These are phyloP conservation scores for Cystobasidiaceae sp. DNA, from an alignment of 1,284 basidiomycete genomes.

Conservation along the genomic window DNA sequence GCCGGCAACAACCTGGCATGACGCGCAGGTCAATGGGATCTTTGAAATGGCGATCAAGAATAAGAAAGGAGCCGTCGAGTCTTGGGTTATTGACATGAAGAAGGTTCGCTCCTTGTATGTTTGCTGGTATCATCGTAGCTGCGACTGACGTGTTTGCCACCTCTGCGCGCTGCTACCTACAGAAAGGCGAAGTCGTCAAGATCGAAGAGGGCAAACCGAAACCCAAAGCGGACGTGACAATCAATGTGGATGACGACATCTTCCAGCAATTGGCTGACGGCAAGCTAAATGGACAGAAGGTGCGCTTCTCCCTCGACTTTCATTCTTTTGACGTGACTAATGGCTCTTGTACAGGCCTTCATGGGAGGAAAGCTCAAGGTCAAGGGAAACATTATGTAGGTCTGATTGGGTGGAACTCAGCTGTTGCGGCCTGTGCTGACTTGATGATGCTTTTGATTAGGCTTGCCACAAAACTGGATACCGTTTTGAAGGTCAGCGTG, in stretches of 20 bases:
- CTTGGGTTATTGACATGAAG: slow-evolving; percentile 85
- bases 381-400: slow-evolving; percentile 68
- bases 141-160: neutral
- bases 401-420: neutral
- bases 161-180: neutral
- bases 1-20: neutral
- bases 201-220: slow-evolving; percentile 74
- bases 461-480: slow-evolving; percentile 70
- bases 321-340: neutral
- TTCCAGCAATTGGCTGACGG: slow-evolving; percentile 50
- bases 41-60: slow-evolving; percentile 40
- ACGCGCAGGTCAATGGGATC: slow-evolving; percentile 40
- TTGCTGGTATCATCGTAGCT: neutral
- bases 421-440: neutral
- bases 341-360: slow-evolving; percentile 55
- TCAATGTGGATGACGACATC: slow-evolving; percentile 57
- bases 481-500: slow-evolving; percentile 65
- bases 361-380: slow-evolving; percentile 77
- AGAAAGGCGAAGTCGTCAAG: slow-evolving; percentile 53
- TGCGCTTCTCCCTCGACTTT: neutral
- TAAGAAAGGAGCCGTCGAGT: slow-evolving; percentile 3
- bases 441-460: neutral
- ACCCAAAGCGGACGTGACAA: slow-evolving; percentile 60
- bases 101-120: slow-evolving; percentile 51
- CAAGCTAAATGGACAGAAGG: slow-evolving; percentile 68